Conservation (phyloP, 768 basidiomycete genomes). For the Gloeostereum incarnatum region DNA sequence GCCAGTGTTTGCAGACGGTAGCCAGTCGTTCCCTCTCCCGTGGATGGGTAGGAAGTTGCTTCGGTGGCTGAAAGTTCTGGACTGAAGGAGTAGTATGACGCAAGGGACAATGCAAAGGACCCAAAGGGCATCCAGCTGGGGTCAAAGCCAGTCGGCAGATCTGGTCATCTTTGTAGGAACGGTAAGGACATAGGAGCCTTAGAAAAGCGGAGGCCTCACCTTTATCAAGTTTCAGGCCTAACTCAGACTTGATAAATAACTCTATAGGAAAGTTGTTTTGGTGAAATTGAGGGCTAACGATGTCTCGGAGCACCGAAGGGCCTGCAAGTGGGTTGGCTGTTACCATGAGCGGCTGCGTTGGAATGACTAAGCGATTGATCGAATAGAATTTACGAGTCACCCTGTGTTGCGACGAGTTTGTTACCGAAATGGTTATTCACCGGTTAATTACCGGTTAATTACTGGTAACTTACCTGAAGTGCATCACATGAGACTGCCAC, state of each 20-base stretch:
- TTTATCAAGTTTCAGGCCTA: conserved; percentile 86
- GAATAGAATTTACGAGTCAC: too few species aligned
- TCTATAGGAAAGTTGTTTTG: conserved; percentile 87
- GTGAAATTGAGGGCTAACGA: conserved; percentile 87
- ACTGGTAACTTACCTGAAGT: too few species aligned
- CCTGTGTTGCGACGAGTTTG: too few species aligned
- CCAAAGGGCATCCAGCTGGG: conserved; percentile 81
- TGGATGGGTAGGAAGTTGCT: conserved; percentile 73
- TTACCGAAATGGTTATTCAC: too few species aligned
- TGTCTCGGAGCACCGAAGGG: conserved; percentile 52
- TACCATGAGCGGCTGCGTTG: conserved; percentile 16
- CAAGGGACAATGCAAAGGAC: conserved; percentile 85
- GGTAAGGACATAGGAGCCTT: not conserved
- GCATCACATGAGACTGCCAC: too few species aligned
- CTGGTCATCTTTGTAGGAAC: conserved; percentile 65
- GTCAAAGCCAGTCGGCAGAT: conserved; percentile 84
- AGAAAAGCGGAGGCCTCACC: conserved; percentile 34
- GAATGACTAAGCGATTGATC: not conserved
- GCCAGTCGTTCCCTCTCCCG: conserved; percentile 75
- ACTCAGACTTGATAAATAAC: conserved; percentile 68
- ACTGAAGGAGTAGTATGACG: conserved; percentile 86
- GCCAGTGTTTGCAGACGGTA: conserved; percentile 98
- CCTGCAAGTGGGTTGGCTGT: conserved; percentile 43
- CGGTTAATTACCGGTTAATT: too few species aligned
- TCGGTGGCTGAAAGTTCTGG: conserved; percentile 85